Conservation (phyloP, 225 moss, liverwort and hornwort genomes). For the Anthoceros angustus region DNA sequence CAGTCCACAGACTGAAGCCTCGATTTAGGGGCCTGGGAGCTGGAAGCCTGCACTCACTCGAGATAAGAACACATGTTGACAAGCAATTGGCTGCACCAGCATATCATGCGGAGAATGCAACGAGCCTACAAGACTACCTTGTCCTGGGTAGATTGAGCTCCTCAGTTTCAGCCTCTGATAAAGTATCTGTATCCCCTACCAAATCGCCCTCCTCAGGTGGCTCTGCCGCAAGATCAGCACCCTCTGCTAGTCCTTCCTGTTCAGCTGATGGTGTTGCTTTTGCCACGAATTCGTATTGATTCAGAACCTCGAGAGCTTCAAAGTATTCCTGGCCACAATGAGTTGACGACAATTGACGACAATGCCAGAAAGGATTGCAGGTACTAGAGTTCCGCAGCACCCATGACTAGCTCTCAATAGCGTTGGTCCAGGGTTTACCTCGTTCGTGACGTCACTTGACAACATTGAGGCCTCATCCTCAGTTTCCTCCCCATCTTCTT, state of each 20-base stretch:
- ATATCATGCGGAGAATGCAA: background rate
- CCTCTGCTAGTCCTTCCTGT: constrained; percentile 53
- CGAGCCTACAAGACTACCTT: constrained; percentile 30
- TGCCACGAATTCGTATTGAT: constrained; percentile 81
- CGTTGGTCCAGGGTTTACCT: constrained; percentile 27
- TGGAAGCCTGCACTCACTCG: constrained; percentile 43
- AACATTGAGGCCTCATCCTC: constrained; percentile 82
- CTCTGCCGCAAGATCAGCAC: constrained; percentile 54
- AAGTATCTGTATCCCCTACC: constrained; percentile 52
- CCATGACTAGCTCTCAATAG: background rate
- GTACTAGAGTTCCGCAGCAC: background rate
- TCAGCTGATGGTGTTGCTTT: constrained; percentile 58
- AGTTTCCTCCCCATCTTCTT: constrained; percentile 46
- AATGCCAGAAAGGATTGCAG: background rate
- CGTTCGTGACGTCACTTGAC: constrained; percentile 67
- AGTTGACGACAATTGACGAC: background rate
- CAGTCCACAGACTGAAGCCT: constrained; percentile 94
- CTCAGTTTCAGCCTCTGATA: constrained; percentile 93
- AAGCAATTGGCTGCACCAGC: too few relatives aligned
- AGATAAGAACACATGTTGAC: too few relatives aligned
- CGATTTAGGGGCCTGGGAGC: constrained; percentile 91
- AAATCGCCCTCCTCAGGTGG: constrained; percentile 86
- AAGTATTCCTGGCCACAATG: constrained; percentile 62
- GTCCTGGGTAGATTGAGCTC: constrained; percentile 74
- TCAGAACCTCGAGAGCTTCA: constrained; percentile 93